These are phyloP conservation scores for Aspergillus sp. DNA, from an alignment of 2,329 filamentous ascomycete genomes.

Conservation along the genomic window DNA sequence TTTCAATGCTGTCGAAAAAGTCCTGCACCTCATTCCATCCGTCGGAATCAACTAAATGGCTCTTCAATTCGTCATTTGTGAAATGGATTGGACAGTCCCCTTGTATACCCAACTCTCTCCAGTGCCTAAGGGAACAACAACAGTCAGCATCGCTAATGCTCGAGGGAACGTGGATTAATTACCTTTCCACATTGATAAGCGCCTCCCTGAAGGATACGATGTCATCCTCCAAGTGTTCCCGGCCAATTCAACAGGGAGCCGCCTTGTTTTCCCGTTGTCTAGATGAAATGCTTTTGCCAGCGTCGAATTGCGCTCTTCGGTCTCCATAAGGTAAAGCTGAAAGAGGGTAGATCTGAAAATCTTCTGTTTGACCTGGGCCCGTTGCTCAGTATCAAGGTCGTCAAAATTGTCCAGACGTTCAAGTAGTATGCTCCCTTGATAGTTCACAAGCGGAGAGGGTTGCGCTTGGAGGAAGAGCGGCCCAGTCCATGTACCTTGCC, in stretches of 20 bases:
- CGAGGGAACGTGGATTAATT: too few species aligned
- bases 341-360: constrained; percentile 11
- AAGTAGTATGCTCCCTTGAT: constrained; percentile 13
- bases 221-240: constrained; percentile 17
- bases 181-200: constrained; percentile 18
- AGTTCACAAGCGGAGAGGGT: constrained; percentile 12
- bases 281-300: constrained; percentile 12
- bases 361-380: constrained; percentile 9
- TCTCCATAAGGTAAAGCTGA: constrained; percentile 13
- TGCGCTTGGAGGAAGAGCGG: constrained; percentile 15
- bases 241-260: constrained; percentile 11
- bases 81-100: constrained; percentile 10
- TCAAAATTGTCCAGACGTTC: constrained; percentile 15
- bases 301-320: constrained; percentile 8
- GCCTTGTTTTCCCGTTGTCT: constrained; percentile 14
- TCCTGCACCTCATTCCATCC: constrained; percentile 17
- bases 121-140: constrained; percentile 10
- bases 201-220: constrained; percentile 15
- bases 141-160: background rate
- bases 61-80: constrained; percentile 8
- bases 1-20: constrained; percentile 26
- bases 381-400: constrained; percentile 6
- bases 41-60: constrained; percentile 7
- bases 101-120: constrained; percentile 8
- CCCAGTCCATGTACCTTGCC: constrained; percentile 26